phyloP scores from a whole-genome alignment of 1,284 basidiomycete genomes.

The Apiotrichum domesticum region DNA sequence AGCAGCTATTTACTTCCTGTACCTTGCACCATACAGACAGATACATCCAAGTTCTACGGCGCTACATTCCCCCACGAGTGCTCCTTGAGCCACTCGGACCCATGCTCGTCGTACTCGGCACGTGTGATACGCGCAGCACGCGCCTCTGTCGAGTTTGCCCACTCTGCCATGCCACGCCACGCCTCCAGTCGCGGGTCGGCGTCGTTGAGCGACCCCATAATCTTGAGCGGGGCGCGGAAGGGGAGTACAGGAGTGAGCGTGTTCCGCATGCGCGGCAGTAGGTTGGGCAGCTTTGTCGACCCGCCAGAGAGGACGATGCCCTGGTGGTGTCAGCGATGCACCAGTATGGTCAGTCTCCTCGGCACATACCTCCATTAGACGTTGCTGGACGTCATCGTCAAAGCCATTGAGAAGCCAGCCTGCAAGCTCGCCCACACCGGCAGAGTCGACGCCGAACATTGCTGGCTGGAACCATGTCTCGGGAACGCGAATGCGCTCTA shows the following conservation, averaged over 20 bases:
- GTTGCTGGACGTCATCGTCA: conserved; percentile 57
- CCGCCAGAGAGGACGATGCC: conserved; percentile 89
- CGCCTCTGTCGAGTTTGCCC: conserved; percentile 62
- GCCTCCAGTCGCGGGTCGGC: conserved; percentile 68
- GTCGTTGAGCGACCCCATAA: conserved; percentile 51
- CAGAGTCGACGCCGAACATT: conserved; percentile 92
- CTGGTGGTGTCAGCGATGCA: conserved; percentile 44
- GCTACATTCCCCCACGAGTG: conserved; percentile 49
- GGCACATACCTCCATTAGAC: conserved; percentile 53
- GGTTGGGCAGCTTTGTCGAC: conserved; percentile 67
- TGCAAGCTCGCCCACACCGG: conserved; percentile 84
- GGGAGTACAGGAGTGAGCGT: conserved; percentile 73
- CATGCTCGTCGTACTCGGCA: conserved; percentile 85
- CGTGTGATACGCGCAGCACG: conserved; percentile 57
- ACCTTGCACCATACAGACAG: not conserved
- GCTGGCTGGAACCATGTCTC: conserved; percentile 89
- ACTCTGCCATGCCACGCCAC: conserved; percentile 88
- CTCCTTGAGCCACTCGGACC: conserved; percentile 63
- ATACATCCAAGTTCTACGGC: conserved; percentile 16
- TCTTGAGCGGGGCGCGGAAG: conserved; percentile 63
- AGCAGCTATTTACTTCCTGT: too few relatives aligned
- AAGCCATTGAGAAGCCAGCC: conserved; percentile 82
- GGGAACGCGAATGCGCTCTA: conserved; percentile 88
- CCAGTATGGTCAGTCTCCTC: not conserved
- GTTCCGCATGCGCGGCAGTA: conserved; percentile 62